Percentiles rank a stretch among this genome's conserved stretches.
Evolutionary conservation across 352 stramenopile species (phyloP).

Genomic region (Phytophthora pini): DNA sequence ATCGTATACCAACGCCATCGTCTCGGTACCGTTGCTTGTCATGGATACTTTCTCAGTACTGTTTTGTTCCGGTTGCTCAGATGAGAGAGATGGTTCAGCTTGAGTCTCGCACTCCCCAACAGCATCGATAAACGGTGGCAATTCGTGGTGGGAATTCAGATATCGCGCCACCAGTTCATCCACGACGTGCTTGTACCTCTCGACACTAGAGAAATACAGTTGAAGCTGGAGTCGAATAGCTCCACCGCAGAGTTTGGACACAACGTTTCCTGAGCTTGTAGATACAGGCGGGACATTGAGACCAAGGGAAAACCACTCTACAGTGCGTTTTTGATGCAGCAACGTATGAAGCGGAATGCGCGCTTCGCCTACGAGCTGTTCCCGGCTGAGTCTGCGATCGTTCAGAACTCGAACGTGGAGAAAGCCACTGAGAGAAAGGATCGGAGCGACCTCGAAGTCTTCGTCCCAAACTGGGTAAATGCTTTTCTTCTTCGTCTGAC

Average conservation of each 20-base stretch:
- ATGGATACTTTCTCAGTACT: slow-evolving; percentile 18
- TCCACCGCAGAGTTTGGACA: slow-evolving; percentile 46
- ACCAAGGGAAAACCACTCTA: slow-evolving; percentile 66
- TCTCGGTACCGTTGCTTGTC: slow-evolving; percentile 13
- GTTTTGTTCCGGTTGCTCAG: slow-evolving; percentile 46
- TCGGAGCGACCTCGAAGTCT: slow-evolving; percentile 68
- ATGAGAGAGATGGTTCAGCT: slow-evolving; percentile 1
- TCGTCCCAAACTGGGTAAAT: slow-evolving; percentile 85
- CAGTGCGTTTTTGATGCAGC: slow-evolving; percentile 65
- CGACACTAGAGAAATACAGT: slow-evolving; percentile 63
- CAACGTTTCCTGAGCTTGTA: slow-evolving; percentile 10
- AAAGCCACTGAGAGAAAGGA: slow-evolving; percentile 71
- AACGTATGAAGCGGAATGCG: slow-evolving; percentile 67
- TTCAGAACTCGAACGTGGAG: slow-evolving; percentile 75
- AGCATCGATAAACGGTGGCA: slow-evolving; percentile 67
- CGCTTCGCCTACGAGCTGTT: slow-evolving; percentile 74
- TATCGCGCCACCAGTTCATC: slow-evolving; percentile 70
- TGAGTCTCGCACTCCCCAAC: slow-evolving; percentile 30
- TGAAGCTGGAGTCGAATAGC: slow-evolving; percentile 67
- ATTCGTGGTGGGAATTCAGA: slow-evolving; percentile 54
- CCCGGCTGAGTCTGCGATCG: slow-evolving; percentile 67
- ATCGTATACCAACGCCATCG: slow-evolving; percentile 12
- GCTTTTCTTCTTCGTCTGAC: slow-evolving; percentile 72
- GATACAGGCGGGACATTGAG: slow-evolving; percentile 32
- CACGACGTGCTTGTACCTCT: slow-evolving; percentile 62